Base-by-base conservation (phyloP, 208 protist genomes). In the Leishmania amazonensis region DNA sequence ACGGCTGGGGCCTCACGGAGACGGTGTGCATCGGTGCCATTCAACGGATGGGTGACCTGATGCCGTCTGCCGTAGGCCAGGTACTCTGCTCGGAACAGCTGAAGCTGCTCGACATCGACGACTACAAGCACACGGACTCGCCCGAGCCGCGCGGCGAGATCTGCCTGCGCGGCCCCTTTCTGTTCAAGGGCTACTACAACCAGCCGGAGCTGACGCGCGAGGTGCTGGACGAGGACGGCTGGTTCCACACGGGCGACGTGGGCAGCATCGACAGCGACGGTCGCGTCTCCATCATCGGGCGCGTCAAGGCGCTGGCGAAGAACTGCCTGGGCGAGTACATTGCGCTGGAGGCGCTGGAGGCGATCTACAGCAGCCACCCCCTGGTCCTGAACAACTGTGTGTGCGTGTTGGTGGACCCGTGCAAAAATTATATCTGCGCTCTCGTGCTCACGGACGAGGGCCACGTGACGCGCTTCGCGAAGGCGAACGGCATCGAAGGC, bases 121-220 rank as follows among this genome's bases (percentile, higher is more conserved):
- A 91, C 35, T 96, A 94, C 83, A 91, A 88, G 76, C 92, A 96
- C 87, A 93, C 89, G 0, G 90, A 97, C 74, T 83, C 79, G 71
- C 91, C 90, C 0, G 72, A 92, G 47, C 91, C 92, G 31, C 88
- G 91, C 17, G 93, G 92, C 42, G 96, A 99, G 83, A 89, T 99
- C 47, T 89, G 87, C 77, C 78, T 98, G 28, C 89, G 95, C 62
- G 94, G 94, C 1, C 90, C 92, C 0, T 90, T 89, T 81, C 79
- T 98, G n/a, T 95, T 96, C 75, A 94, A 93, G 76, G 96, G 95
- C 35, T 99, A 99, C 88, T 96, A 98, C 87, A 96, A 95, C 81
- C 91, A 98, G 78, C 87, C 90, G 13, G 90, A 96, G 79, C 87
- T 93, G 35, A 99, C 97, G 17, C 88, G 87, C 76, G 92, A 97